phyloP scores from a whole-genome alignment of 2,329 filamentous ascomycete species.

The Teratosphaeria pseudoeucalypti region DNA sequence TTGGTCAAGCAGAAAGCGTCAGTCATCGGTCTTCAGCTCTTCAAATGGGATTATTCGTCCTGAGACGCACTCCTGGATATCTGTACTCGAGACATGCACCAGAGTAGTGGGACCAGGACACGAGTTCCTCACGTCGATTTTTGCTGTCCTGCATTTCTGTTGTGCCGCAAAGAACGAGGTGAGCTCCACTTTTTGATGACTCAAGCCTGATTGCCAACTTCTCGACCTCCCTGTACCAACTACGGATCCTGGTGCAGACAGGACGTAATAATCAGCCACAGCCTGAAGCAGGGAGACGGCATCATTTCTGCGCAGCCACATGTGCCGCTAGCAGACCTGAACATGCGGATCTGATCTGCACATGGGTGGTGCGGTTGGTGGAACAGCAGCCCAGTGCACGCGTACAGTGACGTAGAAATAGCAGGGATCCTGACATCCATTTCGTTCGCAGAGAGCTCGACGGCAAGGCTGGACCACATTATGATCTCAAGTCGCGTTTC shows the following conservation, averaged over 20 bases:
- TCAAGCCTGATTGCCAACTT: neutral
- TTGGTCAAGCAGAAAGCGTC: constrained; percentile 17
- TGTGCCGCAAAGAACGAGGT: no score
- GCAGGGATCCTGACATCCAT: neutral
- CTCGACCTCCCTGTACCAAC: neutral
- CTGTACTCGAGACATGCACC: no score
- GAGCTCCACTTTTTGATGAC: no score
- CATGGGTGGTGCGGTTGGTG: neutral
- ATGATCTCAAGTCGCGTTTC: neutral
- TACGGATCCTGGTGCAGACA: neutral
- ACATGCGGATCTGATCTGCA: neutral
- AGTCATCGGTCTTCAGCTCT: constrained; percentile 9
- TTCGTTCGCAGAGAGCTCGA: neutral
- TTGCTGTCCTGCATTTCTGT: no score
- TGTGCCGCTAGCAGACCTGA: neutral
- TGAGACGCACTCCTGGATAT: neutral
- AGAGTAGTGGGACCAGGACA: no score
- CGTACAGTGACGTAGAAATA: neutral
- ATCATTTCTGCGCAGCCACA: neutral
- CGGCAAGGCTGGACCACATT: neutral
- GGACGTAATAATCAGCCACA: neutral
- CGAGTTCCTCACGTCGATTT: no score
- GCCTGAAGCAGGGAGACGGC: neutral
- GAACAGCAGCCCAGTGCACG: neutral
- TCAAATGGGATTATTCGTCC: neutral